A percentile compares a stretch with the other conserved stretches of the same genome.
Evolutionary conservation across 1,284 basidiomycete genomes (phyloP).

Genomic region (Sphaerobolus stellatus): DNA sequence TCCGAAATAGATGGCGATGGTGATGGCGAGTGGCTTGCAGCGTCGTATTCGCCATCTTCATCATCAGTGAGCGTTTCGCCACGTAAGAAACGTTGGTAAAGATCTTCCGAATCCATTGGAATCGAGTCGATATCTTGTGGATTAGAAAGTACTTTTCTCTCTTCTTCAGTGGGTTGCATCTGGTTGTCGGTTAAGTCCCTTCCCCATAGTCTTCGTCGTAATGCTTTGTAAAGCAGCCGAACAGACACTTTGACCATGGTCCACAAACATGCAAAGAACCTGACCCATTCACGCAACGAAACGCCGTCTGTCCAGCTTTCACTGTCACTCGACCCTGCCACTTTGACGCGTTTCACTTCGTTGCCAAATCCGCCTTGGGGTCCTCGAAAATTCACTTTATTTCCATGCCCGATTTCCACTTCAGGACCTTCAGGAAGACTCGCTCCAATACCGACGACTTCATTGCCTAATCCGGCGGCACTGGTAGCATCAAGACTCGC

Average conservation of each 20-base stretch:
- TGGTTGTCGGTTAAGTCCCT: neutral
- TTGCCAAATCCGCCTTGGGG: constrained; percentile 45
- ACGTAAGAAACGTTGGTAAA: constrained; percentile 58
- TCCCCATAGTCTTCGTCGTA: neutral
- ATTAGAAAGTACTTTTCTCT: constrained; percentile 1
- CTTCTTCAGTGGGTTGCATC: constrained; percentile 11
- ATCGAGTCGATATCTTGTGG: constrained; percentile 2
- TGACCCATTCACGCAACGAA: constrained; percentile 48
- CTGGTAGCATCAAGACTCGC: constrained; percentile 72
- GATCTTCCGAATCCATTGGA: constrained; percentile 17
- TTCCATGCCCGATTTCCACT: constrained; percentile 33
- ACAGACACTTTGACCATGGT: constrained; percentile 40
- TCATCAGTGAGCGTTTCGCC: constrained; percentile 64
- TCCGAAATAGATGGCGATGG: constrained; percentile 22
- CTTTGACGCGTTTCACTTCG: constrained; percentile 48
- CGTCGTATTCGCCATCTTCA: constrained; percentile 43
- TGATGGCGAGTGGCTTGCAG: constrained; percentile 20
- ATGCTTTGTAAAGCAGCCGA: constrained; percentile 19
- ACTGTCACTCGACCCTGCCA: constrained; percentile 30
- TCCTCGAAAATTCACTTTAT: too few relatives aligned
- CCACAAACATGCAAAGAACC: constrained; percentile 35
- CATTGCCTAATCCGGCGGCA: constrained; percentile 69
- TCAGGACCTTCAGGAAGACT: constrained; percentile 38
- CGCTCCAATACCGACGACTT: constrained; percentile 56
- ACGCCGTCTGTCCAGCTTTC: constrained; percentile 43